Percentiles rank a stretch among this genome's conserved stretches.
phyloP scores from a whole-genome alignment of 2,329 filamentous ascomycete species.

The Diplodia corticola region DNA sequence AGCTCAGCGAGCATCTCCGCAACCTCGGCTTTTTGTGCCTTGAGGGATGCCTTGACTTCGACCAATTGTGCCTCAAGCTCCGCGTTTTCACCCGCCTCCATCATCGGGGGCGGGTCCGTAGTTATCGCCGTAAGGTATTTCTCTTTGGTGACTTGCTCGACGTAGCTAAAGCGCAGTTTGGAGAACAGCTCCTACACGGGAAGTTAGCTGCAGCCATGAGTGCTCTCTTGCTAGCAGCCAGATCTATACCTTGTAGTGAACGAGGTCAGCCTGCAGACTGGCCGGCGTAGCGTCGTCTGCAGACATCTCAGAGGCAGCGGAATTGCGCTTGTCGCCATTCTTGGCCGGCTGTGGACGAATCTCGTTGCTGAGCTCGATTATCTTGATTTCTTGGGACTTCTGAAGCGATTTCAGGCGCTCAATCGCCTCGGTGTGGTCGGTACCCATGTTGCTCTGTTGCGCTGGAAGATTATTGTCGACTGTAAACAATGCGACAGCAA shows the following conservation, averaged over 20 bases:
- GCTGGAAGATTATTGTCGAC: background rate
- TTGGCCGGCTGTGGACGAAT: slow-evolving; percentile 58
- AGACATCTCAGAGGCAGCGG: slow-evolving; percentile 71
- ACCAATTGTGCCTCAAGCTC: slow-evolving; percentile 58
- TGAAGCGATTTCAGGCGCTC: slow-evolving; percentile 54
- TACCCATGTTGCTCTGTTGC: slow-evolving; percentile 13
- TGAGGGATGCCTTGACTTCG: slow-evolving; percentile 72
- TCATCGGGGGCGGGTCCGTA: slow-evolving; percentile 82
- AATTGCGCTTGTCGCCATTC: slow-evolving; percentile 42
- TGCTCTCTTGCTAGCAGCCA: background rate
- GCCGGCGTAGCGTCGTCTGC: slow-evolving; percentile 67
- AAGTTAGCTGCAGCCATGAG: background rate
- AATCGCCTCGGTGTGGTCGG: slow-evolving; percentile 4
- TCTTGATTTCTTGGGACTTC: slow-evolving; percentile 63
- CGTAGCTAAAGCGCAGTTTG: slow-evolving; percentile 94
- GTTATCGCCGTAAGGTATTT: slow-evolving; percentile 94
- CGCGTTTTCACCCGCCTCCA: slow-evolving; percentile 75
- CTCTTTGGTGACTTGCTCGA: slow-evolving; percentile 98
- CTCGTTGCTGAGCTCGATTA: slow-evolving; percentile 75
- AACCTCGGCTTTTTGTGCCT: slow-evolving; percentile 78
- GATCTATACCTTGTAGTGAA: slow-evolving; percentile 71
- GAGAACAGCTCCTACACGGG: slow-evolving; percentile 75
- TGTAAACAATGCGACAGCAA: background rate
- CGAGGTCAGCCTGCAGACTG: slow-evolving; percentile 77
- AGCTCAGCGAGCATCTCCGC: slow-evolving; percentile 69